Base-by-base conservation (phyloP, 177 flowering plant genomes). In the Vitis hybrid region DNA sequence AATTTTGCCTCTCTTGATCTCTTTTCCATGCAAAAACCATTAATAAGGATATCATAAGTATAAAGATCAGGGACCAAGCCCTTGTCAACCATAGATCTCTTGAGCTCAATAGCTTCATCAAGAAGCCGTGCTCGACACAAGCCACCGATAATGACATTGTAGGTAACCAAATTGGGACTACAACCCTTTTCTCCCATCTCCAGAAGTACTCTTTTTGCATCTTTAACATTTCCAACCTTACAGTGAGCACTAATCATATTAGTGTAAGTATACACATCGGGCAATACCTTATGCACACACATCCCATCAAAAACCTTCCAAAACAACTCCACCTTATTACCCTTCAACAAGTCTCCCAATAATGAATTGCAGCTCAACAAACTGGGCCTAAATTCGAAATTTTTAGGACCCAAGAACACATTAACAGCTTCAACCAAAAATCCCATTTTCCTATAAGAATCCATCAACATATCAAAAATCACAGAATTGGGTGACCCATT, bases 141-240 rank as follows among this genome's bases (percentile, higher is more conserved):
- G 13, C 94, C 92, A 58, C 74, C 83, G n/a, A 91, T 83, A 46
- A 87, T 71, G 11, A 87, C 85, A 82, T 88, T 91, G 66, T 86
- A 90, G 0, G 89, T 78, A 24, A 90, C 77, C 67, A 74, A 21
- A 75, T 72, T 87, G 0, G 93, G 93, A 57, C 58, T 69, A 66
- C 86, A 83, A 17, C 91, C 91, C 64, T 85, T 85, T 77, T 78
- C 77, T 59, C 58, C 85, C 94, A 91, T 89, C 73, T 91, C 88
- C 10, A 30, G 30, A 59, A 92, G 68, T 1, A 89, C 67, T 76
- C 61, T 63, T 68, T 80, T 84, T 2, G 80, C 94, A 73, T 80
- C 84, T 30, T 75, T 52, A 21, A 79, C 73, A 63, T 87, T 81
- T 56, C 96, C 92, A 62, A 51, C 79, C 73, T 78, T 88, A 73